Base-by-base conservation (phyloP, 78 protist species). In the Isochrysis galbana region DNA sequence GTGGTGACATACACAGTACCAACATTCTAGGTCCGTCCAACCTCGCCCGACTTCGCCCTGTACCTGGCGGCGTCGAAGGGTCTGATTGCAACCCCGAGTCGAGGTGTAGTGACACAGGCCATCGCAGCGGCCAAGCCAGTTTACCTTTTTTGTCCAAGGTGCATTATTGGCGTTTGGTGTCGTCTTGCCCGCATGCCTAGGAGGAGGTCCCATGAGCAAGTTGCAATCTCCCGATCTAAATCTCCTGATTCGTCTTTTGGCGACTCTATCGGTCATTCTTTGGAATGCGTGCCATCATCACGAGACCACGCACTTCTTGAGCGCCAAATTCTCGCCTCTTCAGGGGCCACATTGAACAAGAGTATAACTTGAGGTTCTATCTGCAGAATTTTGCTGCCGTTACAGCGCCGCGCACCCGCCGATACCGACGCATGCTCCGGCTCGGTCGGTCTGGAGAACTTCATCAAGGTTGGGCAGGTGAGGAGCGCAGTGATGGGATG, bases 301-400 rank as follows among this genome's bases (percentile, higher is more conserved):
- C n/a, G n/a, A n/a, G n/a, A n/a, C n/a, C n/a, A n/a, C n/a, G n/a
- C n/a, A n/a, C n/a, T n/a, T n/a, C n/a, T n/a, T n/a, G n/a, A n/a
- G n/a, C n/a, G n/a, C n/a, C n/a, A n/a, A n/a, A n/a, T n/a, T n/a
- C n/a, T n/a, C n/a, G n/a, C n/a, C n/a, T n/a, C n/a, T n/a, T n/a
- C 77, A 69, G 22, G 39, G 80, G 80, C 14, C 80, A 70, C 80
- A 36, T 70, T 29, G 80, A 70, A 41, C 80, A 70, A 17, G 80
- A 70, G 80, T 70, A 70, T 41, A 70, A 70, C 17, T 41, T 70
- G 80, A 36, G 80, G 45, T 70, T 70, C 80, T 70, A 70, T 41
- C 34, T 70, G 80, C 34, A 70, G 41, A 5, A 22, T 2, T 70
- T 70, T 22, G 80, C 36, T 5, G 80, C n/a, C 42, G 41, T 70